A percentile compares a stretch with the other conserved stretches of the same genome.
Conservation (phyloP, 2,329 filamentous ascomycete genomes). For the Colletotrichum filicis region DNA sequence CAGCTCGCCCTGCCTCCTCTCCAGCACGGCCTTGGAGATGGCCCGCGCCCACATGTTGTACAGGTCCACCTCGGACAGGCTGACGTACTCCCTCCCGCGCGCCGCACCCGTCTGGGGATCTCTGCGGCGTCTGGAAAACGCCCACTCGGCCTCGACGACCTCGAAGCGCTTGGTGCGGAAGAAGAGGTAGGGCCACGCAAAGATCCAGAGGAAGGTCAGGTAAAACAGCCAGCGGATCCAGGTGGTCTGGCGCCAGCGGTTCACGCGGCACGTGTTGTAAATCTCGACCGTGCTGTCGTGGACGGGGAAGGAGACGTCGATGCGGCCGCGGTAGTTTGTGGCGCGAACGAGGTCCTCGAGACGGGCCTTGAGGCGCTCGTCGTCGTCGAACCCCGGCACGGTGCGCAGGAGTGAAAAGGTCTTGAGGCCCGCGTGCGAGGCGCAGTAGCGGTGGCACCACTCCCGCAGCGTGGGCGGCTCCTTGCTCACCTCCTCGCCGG, state of each 20-base stretch:
- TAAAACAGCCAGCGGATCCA: constrained; percentile 76
- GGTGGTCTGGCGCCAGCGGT: constrained; percentile 70
- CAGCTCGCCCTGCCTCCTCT: constrained; percentile 65
- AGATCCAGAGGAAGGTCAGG: constrained; percentile 74
- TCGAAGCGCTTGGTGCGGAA: constrained; percentile 75
- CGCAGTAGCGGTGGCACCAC: constrained; percentile 78
- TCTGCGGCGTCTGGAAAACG: constrained; percentile 52
- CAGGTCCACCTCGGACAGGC: constrained; percentile 68
- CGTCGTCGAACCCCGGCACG: constrained; percentile 71
- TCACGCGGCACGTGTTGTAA: constrained; percentile 71
- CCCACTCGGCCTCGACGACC: constrained; percentile 71
- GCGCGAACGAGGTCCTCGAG: constrained; percentile 67
- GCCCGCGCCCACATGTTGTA: constrained; percentile 71
- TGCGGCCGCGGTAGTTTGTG: constrained; percentile 75
- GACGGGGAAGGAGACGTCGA: constrained; percentile 69
- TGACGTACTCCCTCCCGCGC: constrained; percentile 57
- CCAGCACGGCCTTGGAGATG: constrained; percentile 68
- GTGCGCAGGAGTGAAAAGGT: constrained; percentile 62
- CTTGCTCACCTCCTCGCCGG: not conserved
- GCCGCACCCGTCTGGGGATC: constrained; percentile 31
- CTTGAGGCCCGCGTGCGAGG: constrained; percentile 67
- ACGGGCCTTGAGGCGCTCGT: constrained; percentile 56
- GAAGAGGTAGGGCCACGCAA: constrained; percentile 78
- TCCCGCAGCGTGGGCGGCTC: constrained; percentile 45
- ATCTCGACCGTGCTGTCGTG: constrained; percentile 68